A percentile compares a stretch with the other conserved stretches of the same genome.
phyloP scores from a whole-genome alignment of 331 rosid species.

The Saraca asoca region DNA sequence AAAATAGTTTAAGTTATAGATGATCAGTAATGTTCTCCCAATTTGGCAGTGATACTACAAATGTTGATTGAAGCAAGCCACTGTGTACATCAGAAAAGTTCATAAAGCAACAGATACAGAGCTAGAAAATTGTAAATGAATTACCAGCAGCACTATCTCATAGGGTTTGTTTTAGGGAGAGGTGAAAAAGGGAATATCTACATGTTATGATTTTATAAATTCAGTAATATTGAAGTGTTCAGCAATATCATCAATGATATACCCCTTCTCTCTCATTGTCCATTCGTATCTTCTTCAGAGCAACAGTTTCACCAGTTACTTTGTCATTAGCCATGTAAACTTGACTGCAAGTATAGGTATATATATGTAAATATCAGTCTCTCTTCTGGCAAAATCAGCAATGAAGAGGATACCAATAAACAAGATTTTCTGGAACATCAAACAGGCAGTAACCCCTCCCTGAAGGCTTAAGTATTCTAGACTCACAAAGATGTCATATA shows the following conservation, averaged over 20 bases:
- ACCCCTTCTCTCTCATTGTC: slow-evolving; percentile 99
- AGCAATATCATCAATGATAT: slow-evolving; percentile 30
- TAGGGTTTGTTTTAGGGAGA: background rate
- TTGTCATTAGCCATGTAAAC: slow-evolving; percentile 97
- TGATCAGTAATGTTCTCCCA: background rate
- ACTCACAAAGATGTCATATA: background rate
- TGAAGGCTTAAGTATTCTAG: background rate
- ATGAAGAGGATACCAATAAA: background rate
- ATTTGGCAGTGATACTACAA: background rate
- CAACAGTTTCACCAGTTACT: slow-evolving; percentile 91
- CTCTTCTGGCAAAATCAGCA: slow-evolving; percentile 15
- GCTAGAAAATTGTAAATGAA: background rate
- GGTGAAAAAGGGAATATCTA: too few relatives aligned
- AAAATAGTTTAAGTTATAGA: slow-evolving; percentile 12
- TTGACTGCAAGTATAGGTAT: slow-evolving; percentile 63
- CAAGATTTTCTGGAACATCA: background rate
- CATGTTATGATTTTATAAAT: background rate
- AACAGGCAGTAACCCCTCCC: slow-evolving; percentile 10
- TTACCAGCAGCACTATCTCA: background rate
- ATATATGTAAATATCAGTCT: slow-evolving; percentile 29
- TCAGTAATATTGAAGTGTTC: background rate
- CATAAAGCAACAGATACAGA: background rate
- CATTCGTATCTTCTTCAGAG: slow-evolving; percentile 95
- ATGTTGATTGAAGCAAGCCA: slow-evolving; percentile 4
- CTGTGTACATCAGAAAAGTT: background rate